Evolutionary conservation across 1,284 basidiomycete genomes (phyloP).

Genomic region (Trichosporon sp.): DNA sequence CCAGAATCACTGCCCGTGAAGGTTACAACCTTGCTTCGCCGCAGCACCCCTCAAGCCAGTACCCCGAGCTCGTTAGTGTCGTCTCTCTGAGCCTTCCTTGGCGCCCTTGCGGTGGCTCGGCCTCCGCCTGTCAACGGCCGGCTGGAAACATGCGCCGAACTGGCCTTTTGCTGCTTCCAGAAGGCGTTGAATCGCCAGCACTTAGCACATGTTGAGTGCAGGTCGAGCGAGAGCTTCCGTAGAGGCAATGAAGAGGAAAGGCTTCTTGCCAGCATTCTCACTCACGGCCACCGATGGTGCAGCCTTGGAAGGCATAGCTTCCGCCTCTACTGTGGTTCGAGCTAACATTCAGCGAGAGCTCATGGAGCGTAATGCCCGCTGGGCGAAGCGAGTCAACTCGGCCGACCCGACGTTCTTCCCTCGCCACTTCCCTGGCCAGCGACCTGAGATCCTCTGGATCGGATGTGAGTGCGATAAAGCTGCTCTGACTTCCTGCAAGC

Average conservation of each 20-base stretch:
- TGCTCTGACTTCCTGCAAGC: too few species aligned
- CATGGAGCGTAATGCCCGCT: constrained; percentile 20
- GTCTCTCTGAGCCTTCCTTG: background rate
- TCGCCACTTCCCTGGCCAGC: constrained; percentile 40
- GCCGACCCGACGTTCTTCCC: constrained; percentile 38
- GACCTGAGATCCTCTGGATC: constrained; percentile 46
- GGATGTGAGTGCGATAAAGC: constrained; percentile 31
- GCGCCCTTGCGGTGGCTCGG: background rate
- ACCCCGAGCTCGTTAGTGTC: constrained; percentile 11
- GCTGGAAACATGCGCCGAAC: too few species aligned
- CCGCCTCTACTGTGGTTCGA: too few species aligned
- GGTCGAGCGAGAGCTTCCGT: too few species aligned
- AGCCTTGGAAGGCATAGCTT: too few species aligned
- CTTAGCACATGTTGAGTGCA: too few species aligned
- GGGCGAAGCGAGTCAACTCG: constrained; percentile 12
- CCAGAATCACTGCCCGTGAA: background rate
- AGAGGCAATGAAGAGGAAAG: too few species aligned
- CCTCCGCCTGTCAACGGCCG: background rate
- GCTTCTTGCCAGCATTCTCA: too few species aligned
- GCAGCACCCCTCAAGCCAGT: constrained; percentile 6
- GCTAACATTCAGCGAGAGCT: constrained; percentile 17
- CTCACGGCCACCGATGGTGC: too few species aligned
- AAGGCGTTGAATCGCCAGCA: too few species aligned
- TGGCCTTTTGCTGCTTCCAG: too few species aligned
- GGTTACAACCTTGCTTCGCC: constrained; percentile 2